Evolutionary conservation across 306 rosid species (phyloP), one percentile per base, ranked within the genome.

Genomic region (Malus orientalis): DNA sequence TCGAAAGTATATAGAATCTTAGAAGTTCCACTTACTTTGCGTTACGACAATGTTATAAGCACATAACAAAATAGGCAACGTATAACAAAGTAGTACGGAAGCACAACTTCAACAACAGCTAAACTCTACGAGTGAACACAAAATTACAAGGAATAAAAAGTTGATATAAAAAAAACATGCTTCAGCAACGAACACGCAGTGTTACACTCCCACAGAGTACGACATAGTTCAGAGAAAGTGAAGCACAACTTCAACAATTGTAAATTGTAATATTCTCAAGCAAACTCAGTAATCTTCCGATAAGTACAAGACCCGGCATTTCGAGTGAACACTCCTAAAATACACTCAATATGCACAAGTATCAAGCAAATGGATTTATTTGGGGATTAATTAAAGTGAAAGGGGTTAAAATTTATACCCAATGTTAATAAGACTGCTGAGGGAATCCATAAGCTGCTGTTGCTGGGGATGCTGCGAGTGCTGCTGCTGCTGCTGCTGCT

Each of bases 371-470:
- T 3, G 45, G 80, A 70, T 45, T 40, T 45, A 59, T 59, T 5
- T 59, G 25, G 8, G 12, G 40, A 44, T 19, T 59, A 44, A 16
- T 30, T 42, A 3, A 36, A n/a, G 80, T 27, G 27, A 73, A 49
- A 22, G 69, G 49, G 47, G 27, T 32, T 32, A 9, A 64, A 30
- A 64, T 33, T 38, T 82, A 79, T 87, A 96, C 99, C 99, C 98
- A 30, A 96, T 81, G 80, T 96, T 92, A 64, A 96, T 92, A 49
- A 96, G 91, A 86, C 87, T 93, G 93, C 87, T 96, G 62, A 96
- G 91, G 47, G 99, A 96, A 81, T 96, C 99, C 73, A 96, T 84
- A 78, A 93, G 89, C 86, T 89, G 99, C 13, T 89, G 93, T 79
- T 91, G 98, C 54, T 79, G 87, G 44, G 84, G 70, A 45, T 88